phyloP scores from a whole-genome alignment of 768 basidiomycete species.

The Mycena haematopus region DNA sequence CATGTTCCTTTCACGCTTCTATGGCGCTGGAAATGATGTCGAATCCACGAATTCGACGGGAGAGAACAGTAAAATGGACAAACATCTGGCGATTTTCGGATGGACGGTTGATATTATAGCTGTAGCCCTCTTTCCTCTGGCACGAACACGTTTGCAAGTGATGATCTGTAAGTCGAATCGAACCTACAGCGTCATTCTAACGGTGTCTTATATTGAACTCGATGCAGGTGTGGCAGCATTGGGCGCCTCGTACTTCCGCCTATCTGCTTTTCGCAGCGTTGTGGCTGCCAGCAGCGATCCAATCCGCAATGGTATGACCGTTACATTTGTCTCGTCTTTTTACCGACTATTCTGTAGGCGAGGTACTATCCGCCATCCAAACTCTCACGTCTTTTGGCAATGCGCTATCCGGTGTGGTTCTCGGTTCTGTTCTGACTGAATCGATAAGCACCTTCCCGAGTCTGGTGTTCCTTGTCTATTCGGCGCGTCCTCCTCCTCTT shows the following conservation, averaged over 20 bases:
- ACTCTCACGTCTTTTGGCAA: constrained; percentile 5
- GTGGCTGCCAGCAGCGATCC: constrained; percentile 10
- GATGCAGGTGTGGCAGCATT: neutral
- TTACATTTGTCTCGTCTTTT: neutral
- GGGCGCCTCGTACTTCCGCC: constrained; percentile 10
- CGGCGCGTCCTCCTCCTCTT: neutral
- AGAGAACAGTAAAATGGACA: constrained; percentile 11
- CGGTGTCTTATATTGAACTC: neutral
- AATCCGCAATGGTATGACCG: constrained; percentile 1
- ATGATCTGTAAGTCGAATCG: neutral
- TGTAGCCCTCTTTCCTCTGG: neutral
- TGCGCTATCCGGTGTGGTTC: constrained; percentile 5
- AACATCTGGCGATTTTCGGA: constrained; percentile 10
- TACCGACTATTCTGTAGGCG: neutral
- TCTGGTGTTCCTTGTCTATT: constrained; percentile 11
- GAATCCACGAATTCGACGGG: neutral
- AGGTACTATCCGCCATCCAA: constrained; percentile 8
- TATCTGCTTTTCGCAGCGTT: constrained; percentile 16
- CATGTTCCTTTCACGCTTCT: neutral
- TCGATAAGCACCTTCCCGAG: constrained; percentile 12
- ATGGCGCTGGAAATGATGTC: neutral
- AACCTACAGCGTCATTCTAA: neutral
- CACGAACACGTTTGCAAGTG: neutral
- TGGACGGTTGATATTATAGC: constrained; percentile 7
- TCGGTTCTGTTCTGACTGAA: constrained; percentile 3